Base-by-base conservation (phyloP, 257 asterid genomes). In the Gentiana straminea region DNA sequence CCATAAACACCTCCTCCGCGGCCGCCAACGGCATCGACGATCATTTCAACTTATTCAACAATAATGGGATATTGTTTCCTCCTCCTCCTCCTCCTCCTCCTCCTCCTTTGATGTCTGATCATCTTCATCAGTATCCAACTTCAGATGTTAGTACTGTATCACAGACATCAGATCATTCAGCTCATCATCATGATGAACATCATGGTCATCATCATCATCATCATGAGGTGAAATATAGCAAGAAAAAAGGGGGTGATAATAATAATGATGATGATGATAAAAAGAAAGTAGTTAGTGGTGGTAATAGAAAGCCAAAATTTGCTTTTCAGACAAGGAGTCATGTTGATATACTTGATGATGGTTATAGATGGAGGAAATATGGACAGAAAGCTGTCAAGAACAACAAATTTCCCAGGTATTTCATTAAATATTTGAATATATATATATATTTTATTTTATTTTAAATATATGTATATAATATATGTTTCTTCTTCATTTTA, bases 331-430 rank as follows among this genome's bases (percentile, higher is more conserved):
- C 79, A 1, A 66, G 79, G 51, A 69, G 76, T 62, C 73, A 70
- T 32, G 79, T 74, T 49, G 79, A 74, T 60, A 74, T 74, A 38
- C 76, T 74, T 13, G 80, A 74, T 43, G 80, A 74, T 63, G 80
- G 80, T 3, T 74, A 74, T 59, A 54, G 79, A 59, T 74, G 79
- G 79, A 74, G 79, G 53, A 74, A 74, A 63, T 74, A 74, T 47
- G 79, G 80, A 3, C 80, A 75, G 36, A 75, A 75, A 54, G 71
- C 77, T 7, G 80, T 75, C 7, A 75, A 75, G 63, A 75, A 70
- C 72, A 75, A 75, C 70, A 70, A 57, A 36, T 75, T 75, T 48
- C 80, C 80, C 38, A 67, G 80, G 80, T 75, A 5, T 46, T 33
- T 64, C 13, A 1, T 3, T 58, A 6, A 4, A 13, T 62, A 43